A percentile compares a stretch with the other conserved stretches of the same genome.
These are phyloP conservation scores for Volvox africanus DNA, from an alignment of 139 green algal species.

Conservation along the genomic window DNA sequence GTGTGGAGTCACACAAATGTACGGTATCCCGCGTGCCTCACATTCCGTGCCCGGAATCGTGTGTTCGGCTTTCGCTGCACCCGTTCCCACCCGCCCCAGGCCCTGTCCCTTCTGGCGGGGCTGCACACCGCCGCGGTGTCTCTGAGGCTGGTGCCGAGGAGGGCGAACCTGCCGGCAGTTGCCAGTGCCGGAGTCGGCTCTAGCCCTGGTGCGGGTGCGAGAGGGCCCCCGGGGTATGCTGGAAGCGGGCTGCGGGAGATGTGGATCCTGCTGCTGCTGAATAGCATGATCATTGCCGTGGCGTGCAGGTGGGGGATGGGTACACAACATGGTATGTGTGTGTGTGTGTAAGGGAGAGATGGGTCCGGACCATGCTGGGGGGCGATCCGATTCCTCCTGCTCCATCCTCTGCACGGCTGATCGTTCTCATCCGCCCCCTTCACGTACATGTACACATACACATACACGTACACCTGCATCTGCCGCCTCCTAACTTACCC, in stretches of 20 bases:
- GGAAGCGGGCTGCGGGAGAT: constrained; percentile 37
- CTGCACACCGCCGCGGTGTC: constrained; percentile 65
- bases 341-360: not conserved
- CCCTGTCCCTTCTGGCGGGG: constrained; percentile 65
- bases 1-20: too few relatives aligned
- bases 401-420: too few relatives aligned
- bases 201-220: not conserved
- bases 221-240: not conserved
- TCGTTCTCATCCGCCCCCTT: too few relatives aligned
- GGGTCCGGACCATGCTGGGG: too few relatives aligned
- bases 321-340: not conserved
- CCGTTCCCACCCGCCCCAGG: constrained; percentile 44
- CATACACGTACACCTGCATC: too few relatives aligned
- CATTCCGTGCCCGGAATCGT: too few relatives aligned
- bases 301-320: constrained; percentile 65
- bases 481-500: too few relatives aligned
- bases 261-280: constrained; percentile 74
- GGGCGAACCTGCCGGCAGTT: not conserved
- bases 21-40: too few relatives aligned
- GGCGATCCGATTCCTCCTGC: too few relatives aligned
- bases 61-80: too few relatives aligned
- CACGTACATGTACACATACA: too few relatives aligned
- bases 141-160: constrained; percentile 60
- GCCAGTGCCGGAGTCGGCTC: not conserved
- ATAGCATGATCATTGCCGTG: constrained; percentile 75